Base-by-base conservation (phyloP, 305 asterid species). In the Fraxinus nigra region DNA sequence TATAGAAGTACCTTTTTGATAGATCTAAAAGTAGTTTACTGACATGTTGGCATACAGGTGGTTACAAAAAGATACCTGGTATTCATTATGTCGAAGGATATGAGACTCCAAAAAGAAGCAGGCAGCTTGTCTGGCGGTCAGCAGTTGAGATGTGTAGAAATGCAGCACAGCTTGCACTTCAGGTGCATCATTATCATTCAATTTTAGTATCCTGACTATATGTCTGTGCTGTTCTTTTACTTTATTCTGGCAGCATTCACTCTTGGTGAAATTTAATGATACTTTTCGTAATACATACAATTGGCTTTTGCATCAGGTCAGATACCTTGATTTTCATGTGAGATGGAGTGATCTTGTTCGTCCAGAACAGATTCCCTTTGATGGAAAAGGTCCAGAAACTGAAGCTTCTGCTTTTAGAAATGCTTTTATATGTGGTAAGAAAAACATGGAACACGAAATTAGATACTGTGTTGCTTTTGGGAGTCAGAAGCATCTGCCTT, bases 381-480 rank as follows among this genome's bases (percentile, higher is more conserved):
- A 97, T 79, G 92, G 95, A 79, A 95, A 97, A 92, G 93, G 93
- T 70, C 89, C 89, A 10, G 98, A 91, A 81, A 85, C 97, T 22
- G 98, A 97, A 86, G 90, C 96, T 81, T 91, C 95, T 78, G 95
- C 93, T 85, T 97, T 93, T 77, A 93, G 99, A 86, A 93, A 97
- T 87, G 98, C 98, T 85, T 87, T 74, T 35, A 83, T 95, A 77
- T 86, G 92, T 59, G 95, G 86, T 78, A 92, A 91, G 88, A 92
- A 91, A 87, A 80, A 80, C 70, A 67, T 87, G 85, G 97, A 84
- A 69, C 81, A 77, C 72, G 97, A 92, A 86, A 85, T 80, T 34
- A 90, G 95, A 86, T 97, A 97, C 82, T 87, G 94, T 74, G 92
- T 93, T 85, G 92, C 89, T 65, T 95, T 97, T 81, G 92, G 92